These are phyloP conservation scores for Wickerhamomyces sp. DNA, from an alignment of 1,139 yeast species.

Conservation along the genomic window DNA sequence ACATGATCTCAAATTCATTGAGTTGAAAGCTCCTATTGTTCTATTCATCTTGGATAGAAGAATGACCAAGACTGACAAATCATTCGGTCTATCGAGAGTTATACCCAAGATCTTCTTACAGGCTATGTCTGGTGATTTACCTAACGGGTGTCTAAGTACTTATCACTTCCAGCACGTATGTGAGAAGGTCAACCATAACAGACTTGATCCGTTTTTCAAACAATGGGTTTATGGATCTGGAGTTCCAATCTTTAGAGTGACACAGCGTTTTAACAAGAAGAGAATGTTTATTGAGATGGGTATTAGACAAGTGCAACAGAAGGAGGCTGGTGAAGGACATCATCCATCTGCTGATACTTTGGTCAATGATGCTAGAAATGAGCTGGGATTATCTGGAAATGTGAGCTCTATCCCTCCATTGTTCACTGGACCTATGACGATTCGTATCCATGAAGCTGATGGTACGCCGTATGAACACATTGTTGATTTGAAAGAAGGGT, in stretches of 20 bases:
- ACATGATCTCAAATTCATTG: constrained; percentile 56
- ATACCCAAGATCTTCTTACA: constrained; percentile 88
- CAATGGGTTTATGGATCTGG: constrained; percentile 95
- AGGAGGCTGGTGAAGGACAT: constrained; percentile 54
- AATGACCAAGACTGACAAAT: constrained; percentile 94
- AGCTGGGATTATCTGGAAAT: constrained; percentile 10
- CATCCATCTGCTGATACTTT: constrained; percentile 34
- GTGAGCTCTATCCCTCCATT: constrained; percentile 36
- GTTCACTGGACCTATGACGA: constrained; percentile 93
- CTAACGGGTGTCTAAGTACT: constrained; percentile 74
- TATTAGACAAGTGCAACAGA: constrained; percentile 80
- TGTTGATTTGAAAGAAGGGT: constrained; percentile 80
- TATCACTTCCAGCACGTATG: constrained; percentile 86
- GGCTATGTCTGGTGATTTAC: constrained; percentile 91
- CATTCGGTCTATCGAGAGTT: constrained; percentile 87
- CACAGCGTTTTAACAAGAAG: constrained; percentile 90
- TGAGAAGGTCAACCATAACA: constrained; percentile 87
- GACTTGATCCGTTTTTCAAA: constrained; percentile 75
- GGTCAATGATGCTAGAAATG: constrained; percentile 32
- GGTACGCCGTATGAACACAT: constrained; percentile 99
- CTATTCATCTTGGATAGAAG: constrained; percentile 80
- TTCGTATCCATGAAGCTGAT: constrained; percentile 95
- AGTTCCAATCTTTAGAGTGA: constrained; percentile 80
- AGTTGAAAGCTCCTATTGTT: constrained; percentile 81
- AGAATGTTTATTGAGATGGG: constrained; percentile 93